Percentiles rank a stretch among this genome's conserved stretches.
phyloP scores from a whole-genome alignment of 805 yeast species.

The Huiozyma naganishii region DNA sequence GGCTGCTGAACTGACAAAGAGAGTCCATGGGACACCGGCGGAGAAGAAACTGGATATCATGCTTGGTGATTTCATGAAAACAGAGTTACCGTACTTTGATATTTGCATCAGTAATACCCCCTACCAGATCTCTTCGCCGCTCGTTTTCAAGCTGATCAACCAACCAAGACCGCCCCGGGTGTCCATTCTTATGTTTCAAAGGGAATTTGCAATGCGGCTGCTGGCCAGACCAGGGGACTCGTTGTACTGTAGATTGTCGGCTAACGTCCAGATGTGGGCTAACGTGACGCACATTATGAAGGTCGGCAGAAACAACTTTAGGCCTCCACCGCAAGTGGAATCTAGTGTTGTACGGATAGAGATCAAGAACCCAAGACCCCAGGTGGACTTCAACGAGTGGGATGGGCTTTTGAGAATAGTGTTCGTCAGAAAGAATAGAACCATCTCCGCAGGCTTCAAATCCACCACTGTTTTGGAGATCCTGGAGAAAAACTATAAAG shows the following conservation, averaged over 20 bases:
- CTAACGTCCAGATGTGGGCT: constrained; percentile 99
- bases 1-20: constrained; percentile 96
- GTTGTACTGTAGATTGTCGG: constrained; percentile 83
- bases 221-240: constrained; percentile 96
- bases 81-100: constrained; percentile 89
- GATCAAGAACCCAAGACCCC: constrained; percentile 87
- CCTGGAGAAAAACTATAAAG: constrained; percentile 77
- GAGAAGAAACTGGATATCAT: constrained; percentile 86
- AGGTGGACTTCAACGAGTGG: constrained; percentile 90
- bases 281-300: constrained; percentile 96
- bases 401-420: constrained; percentile 88
- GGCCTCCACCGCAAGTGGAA: constrained; percentile 98
- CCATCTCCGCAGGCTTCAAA: constrained; percentile 86
- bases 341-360: constrained; percentile 92
- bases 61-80: constrained; percentile 92
- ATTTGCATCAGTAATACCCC: constrained; percentile 96
- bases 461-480: constrained; percentile 69
- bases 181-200: constrained; percentile 91
- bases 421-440: constrained; percentile 88
- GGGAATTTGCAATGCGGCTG: constrained; percentile 90
- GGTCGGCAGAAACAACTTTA: constrained; percentile 90
- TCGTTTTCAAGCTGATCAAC: constrained; percentile 83
- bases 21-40: constrained; percentile 94
- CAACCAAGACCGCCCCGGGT: constrained; percentile 93
- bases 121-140: constrained; percentile 92